Percentiles rank a stretch among this genome's conserved stretches.
Evolutionary conservation across 805 yeast genomes (phyloP).

Genomic region (Yarrowia alimentaria): DNA sequence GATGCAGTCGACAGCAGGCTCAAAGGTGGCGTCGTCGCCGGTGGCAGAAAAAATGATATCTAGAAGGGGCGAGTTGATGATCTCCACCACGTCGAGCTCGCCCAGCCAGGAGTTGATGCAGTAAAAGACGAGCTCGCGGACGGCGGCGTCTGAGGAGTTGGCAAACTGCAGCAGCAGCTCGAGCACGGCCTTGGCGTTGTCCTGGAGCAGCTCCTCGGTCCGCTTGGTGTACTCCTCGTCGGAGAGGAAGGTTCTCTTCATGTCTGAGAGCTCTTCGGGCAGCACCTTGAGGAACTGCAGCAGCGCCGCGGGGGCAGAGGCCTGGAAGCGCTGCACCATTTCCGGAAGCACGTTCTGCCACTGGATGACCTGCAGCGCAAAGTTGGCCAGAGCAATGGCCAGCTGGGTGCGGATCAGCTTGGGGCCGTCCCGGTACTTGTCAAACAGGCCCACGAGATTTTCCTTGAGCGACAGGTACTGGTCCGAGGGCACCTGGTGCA

Average conservation of each 20-base stretch:
- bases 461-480: constrained; percentile 63
- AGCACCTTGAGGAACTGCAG: constrained; percentile 80
- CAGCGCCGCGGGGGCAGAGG: constrained; percentile 48
- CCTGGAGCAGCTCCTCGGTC: constrained; percentile 58
- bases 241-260: constrained; percentile 70
- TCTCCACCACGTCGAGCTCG: constrained; percentile 72
- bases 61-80: constrained; percentile 66
- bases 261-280: constrained; percentile 86
- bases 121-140: constrained; percentile 54
- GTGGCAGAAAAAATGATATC: constrained; percentile 65
- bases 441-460: constrained; percentile 59
- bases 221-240: constrained; percentile 75
- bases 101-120: constrained; percentile 88
- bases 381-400: constrained; percentile 74
- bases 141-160: constrained; percentile 39
- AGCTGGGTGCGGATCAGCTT: constrained; percentile 78
- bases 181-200: constrained; percentile 68
- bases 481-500: constrained; percentile 67
- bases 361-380: constrained; percentile 69
- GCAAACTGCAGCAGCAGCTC: constrained; percentile 55
- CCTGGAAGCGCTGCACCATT: constrained; percentile 51
- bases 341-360: constrained; percentile 77
- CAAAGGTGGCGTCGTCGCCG: constrained; percentile 62
- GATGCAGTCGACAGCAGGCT: constrained; percentile 83
- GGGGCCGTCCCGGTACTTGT: constrained; percentile 41